Conservation (phyloP, 2,329 filamentous ascomycete species). For the Fusarium euwallaceae region DNA sequence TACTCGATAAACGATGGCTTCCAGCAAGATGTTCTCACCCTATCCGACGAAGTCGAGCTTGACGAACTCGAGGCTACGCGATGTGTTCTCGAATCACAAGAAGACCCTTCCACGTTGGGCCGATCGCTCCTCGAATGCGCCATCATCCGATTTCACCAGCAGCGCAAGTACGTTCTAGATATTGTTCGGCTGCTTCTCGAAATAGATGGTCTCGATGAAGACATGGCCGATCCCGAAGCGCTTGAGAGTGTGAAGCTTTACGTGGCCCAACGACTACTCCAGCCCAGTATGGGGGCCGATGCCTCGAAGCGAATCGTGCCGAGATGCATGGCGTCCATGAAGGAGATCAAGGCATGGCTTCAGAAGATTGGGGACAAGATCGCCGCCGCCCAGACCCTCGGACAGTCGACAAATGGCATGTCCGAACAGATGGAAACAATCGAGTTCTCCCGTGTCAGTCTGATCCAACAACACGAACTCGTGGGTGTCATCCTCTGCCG, state of each 20-base stretch:
- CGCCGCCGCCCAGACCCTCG: slow-evolving; percentile 80
- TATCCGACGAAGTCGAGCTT: slow-evolving; percentile 90
- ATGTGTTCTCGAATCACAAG: slow-evolving; percentile 80
- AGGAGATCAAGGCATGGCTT: slow-evolving; percentile 81
- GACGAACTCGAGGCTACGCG: slow-evolving; percentile 89
- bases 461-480: slow-evolving; percentile 91
- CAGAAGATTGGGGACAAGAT: slow-evolving; percentile 81
- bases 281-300: slow-evolving; percentile 50
- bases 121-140: slow-evolving; percentile 81
- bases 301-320: slow-evolving; percentile 73
- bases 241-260: slow-evolving; percentile 53
- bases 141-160: slow-evolving; percentile 89
- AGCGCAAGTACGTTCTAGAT: slow-evolving; percentile 85
- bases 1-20: slow-evolving; percentile 90
- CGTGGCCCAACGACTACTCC: slow-evolving; percentile 52
- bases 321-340: slow-evolving; percentile 83
- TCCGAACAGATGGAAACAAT: slow-evolving; percentile 81
- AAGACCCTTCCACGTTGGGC: slow-evolving; percentile 76
- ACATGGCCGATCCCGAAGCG: slow-evolving; percentile 59
- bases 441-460: slow-evolving; percentile 82
- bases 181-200: slow-evolving; percentile 85
- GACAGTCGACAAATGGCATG: slow-evolving; percentile 65
- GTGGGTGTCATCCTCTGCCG: slow-evolving; percentile 84
- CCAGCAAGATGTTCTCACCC: slow-evolving; percentile 81
- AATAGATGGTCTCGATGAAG: slow-evolving; percentile 68